Conservation (phyloP, 495 filamentous ascomycete genomes). For the Penicillium turbatum region DNA sequence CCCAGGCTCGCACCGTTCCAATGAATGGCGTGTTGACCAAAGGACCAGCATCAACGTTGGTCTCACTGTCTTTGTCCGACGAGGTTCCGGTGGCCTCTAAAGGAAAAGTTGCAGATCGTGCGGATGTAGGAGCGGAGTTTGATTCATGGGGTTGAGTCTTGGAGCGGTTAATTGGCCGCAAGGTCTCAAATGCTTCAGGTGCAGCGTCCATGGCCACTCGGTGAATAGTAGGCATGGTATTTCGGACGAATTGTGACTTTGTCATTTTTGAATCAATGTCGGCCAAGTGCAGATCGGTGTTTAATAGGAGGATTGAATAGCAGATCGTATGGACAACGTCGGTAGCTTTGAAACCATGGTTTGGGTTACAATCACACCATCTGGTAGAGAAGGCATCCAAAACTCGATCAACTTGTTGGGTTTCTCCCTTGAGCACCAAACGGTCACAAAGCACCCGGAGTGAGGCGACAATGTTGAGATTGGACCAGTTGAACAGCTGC, state of each 20-base stretch:
- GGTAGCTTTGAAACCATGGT: constrained; percentile 85
- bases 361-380: constrained; percentile 94
- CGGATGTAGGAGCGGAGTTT: constrained; percentile 14
- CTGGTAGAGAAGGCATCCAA: constrained; percentile 79
- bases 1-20: constrained; percentile 78
- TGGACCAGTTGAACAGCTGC: constrained; percentile 82
- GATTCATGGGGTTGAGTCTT: constrained; percentile 15
- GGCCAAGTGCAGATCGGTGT: constrained; percentile 92
- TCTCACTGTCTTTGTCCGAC: constrained; percentile 22
- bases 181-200: constrained; percentile 60
- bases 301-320: constrained; percentile 91
- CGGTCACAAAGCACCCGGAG: constrained; percentile 76
- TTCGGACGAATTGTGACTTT: constrained; percentile 86
- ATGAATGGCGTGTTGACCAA: constrained; percentile 76
- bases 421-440: constrained; percentile 85
- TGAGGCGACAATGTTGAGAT: constrained; percentile 73
- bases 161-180: constrained; percentile 41
- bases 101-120: constrained; percentile 24
- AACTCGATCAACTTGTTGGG: constrained; percentile 94
- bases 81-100: constrained; percentile 16
- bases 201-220: constrained; percentile 67
- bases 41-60: constrained; percentile 43
- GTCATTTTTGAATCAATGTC: constrained; percentile 98
- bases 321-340: constrained; percentile 97
- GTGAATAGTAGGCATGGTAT: constrained; percentile 87